Evolutionary conservation across 2,329 filamentous ascomycete genomes (phyloP), one percentile per base, ranked within the genome.

Genomic region (Nemania serpens): DNA sequence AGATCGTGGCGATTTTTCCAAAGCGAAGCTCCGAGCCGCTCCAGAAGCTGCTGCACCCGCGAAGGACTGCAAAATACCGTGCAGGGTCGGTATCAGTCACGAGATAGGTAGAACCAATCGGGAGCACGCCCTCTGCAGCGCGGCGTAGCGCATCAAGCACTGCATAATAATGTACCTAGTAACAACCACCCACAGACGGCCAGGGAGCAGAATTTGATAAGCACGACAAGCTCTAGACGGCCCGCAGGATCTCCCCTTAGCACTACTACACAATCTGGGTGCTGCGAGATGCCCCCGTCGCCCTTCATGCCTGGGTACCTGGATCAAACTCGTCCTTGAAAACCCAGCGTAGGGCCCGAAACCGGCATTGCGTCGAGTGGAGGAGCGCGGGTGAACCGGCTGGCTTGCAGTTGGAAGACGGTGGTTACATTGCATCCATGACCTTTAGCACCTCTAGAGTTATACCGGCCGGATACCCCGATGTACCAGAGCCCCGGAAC

Each of bases 371-470:
- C 43, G 29, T 50, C 7, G 33, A 46, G 46, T 41, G 18, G 51
- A 52, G 29, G 53, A 56, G 22, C 45, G 42, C 51, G 25, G 47
- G 15, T 15, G 34, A 29, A 41, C 47, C 12, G 41, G 46, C 46
- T 43, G 49, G 54, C 45, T 61, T 58, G 54, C 45, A 29, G 43
- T n/a, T 41, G 43, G 55, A 50, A 37, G 11, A 61, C 20, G 43
- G 39, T 42, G 59, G 59, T 58, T 58, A 55, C 55, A 58, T 62
- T 50, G 59, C 55, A 54, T 62, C 25, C 25, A 9, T 37, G 13
- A 5, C 18, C n/a, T 13, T 46, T 36, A 41, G 43, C 18, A 41
- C 52, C 55, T 37, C n/a, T 34, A 29, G 17, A 9, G 9, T 29
- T 29, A 29, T n/a, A 7, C 25, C 3, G 36, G 37, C 37, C 25